Base-by-base conservation (phyloP, 2,329 filamentous ascomycete genomes). In the Aurifilum marmelostoma region DNA sequence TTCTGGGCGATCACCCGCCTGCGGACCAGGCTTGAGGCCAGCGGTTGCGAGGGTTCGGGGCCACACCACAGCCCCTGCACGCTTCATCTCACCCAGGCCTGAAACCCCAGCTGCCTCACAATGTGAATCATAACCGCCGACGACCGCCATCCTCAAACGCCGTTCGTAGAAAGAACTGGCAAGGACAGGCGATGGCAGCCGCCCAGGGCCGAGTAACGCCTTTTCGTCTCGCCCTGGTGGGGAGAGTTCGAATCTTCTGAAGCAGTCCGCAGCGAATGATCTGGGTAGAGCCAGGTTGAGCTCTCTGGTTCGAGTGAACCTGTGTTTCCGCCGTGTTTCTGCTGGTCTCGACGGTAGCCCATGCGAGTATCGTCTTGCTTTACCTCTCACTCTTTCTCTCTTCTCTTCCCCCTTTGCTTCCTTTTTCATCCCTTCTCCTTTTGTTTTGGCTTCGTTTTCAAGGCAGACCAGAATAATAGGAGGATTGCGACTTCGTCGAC, bases 301-400 rank as follows among this genome's bases (percentile, higher is more conserved):
- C 61, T n/a, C 18, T 27, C 3, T 21, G 24, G 61, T 27, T n/a
- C 18, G 39, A 63, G 61, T 66, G 39, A n/a, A 66, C 67, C 60
- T 67, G 61, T 65, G 69, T 72, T 71, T 72, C 67, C 59, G 58
- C 64, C 58, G 66, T 60, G 69, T 71, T 72, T 72, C 71, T 66
- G 61, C 69, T 69, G 29, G 68, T 68, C 64, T 69, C 54, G 43
- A 52, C 65, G 63, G 60, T 64, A 69, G 67, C 63, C 67, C 50
- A 56, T n/a, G n/a, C n/a, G 27, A n/a, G 29, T 41, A 8, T 27
- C 21, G 18, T 32, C 29, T 54, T 52, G 18, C 43, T 29, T n/a
- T 21, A 7, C 34, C 34, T 18, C 21, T 21, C 52, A 12, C 12
- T 32, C 34, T 56, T 41, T 41, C 61, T 41, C 27, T 56, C 21